Evolutionary conservation across 1,139 yeast genomes (phyloP), one percentile per base, ranked within the genome.

Genomic region (Suhomyces choctaworum): DNA sequence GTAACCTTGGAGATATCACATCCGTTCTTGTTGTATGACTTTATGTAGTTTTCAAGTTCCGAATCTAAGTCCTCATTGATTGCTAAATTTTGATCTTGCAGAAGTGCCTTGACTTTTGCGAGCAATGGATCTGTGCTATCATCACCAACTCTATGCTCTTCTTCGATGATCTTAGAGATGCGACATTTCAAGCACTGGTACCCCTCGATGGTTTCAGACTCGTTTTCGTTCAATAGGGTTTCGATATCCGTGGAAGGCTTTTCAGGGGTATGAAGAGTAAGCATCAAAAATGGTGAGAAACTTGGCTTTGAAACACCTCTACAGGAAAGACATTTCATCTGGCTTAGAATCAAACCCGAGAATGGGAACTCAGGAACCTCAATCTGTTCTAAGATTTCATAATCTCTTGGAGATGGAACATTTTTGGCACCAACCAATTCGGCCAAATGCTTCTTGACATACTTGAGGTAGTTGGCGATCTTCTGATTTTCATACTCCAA

Each of bases 171-270:
- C 13, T 66, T 70, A 20, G 54, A 55, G 14, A 84, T 57, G 36
- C 85, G 72, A 56, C 97, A 89, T 40, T 73, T 69, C 26, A 82
- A 55, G 52, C 97, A 89, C 13, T 88, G 85, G 50, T 87, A 89
- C 16, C 83, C 96, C 31, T 78, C 83, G 28, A 89, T 87, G 1
- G 78, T 66, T 52, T 89, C 97, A 2, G 76, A 66, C 44, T 80
- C 79, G 47, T 73, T 74, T n/a, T 73, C 73, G 22, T 66, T 64
- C 22, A 89, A 59, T 48, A 90, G 63, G 0, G 72, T 71, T 4
- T 73, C 72, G 25, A 89, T 58, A 4, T 72, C 62, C 0, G 78
- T 72, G 2, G 65, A 52, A 1, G 62, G 43, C 27, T 66, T 61
- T 51, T 83, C 82, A 0, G 97, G 97, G 0, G 88, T 80, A 42